These are phyloP conservation scores for Cladochytrium replicatum DNA, from an alignment of 192 early-diverging fungal species.

Conservation along the genomic window DNA sequence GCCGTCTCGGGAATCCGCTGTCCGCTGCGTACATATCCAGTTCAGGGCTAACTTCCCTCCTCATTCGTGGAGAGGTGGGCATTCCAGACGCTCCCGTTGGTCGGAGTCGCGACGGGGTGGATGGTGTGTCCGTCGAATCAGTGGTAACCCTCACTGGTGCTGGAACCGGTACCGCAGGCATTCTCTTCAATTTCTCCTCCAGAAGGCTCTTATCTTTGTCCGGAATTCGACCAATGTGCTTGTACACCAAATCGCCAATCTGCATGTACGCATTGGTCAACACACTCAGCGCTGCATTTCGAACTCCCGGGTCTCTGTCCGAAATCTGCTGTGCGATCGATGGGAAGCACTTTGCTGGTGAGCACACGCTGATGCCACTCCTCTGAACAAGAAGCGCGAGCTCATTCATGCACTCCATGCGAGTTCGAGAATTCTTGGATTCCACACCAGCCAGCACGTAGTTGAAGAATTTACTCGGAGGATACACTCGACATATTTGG, in stretches of 20 bases:
- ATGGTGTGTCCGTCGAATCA: background rate
- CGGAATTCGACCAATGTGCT: slow-evolving; percentile 54
- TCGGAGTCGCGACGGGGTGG: background rate
- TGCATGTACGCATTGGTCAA: slow-evolving; percentile 65
- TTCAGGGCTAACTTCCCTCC: background rate
- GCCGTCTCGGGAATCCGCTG: background rate
- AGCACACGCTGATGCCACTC: slow-evolving; percentile 51
- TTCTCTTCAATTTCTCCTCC: slow-evolving; percentile 63
- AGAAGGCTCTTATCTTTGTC: slow-evolving; percentile 78
- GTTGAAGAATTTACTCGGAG: slow-evolving; percentile 66
- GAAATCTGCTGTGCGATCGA: slow-evolving; percentile 61
- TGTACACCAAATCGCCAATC: slow-evolving; percentile 66
- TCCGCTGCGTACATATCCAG: background rate
- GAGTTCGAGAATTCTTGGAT: slow-evolving; percentile 67
- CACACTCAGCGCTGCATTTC: slow-evolving; percentile 64
- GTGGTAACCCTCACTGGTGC: background rate
- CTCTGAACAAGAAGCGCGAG: slow-evolving; percentile 61
- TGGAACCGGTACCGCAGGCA: slow-evolving; percentile 12
- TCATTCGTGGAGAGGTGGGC: background rate
- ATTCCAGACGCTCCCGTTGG: background rate
- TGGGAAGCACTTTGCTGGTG: slow-evolving; percentile 58
- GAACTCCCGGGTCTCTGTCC: slow-evolving; percentile 73
- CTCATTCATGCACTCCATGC: slow-evolving; percentile 77
- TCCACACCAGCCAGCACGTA: slow-evolving; percentile 62
- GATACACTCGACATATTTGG: slow-evolving; percentile 61